Evolutionary conservation across 805 yeast species (phyloP).

Genomic region (baker's yeast (Saccharomyces cerevisiae)): DNA sequence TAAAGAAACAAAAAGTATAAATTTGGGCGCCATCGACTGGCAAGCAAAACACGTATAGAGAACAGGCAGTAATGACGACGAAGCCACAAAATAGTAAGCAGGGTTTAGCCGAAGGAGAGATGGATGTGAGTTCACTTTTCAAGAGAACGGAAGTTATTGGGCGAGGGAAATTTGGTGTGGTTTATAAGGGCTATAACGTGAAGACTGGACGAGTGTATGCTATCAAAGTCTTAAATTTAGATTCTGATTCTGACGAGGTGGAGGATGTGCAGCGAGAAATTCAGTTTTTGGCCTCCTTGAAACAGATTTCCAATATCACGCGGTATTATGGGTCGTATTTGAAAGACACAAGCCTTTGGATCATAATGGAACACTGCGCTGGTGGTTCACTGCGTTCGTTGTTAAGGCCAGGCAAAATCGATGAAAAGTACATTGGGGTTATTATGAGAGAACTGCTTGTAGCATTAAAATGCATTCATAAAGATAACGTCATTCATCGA

Average conservation of each 20-base stretch:
- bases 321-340: constrained; percentile 85
- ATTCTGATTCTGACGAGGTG: constrained; percentile 89
- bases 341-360: constrained; percentile 89
- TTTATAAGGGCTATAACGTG: constrained; percentile 73
- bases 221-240: constrained; percentile 84
- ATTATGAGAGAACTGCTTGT: constrained; percentile 71
- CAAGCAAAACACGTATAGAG: background rate
- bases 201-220: constrained; percentile 78
- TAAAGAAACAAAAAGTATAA: background rate
- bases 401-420: constrained; percentile 77
- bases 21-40: background rate
- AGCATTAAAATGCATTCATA: constrained; percentile 77
- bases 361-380: constrained; percentile 93
- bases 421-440: constrained; percentile 77
- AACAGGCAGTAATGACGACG: background rate
- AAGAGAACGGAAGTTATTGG: constrained; percentile 88
- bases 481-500: constrained; percentile 86
- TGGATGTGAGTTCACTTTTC: constrained; percentile 38
- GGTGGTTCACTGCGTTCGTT: constrained; percentile 91
- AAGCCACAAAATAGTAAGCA: constrained; percentile 1
- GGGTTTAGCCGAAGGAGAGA: constrained; percentile 6
- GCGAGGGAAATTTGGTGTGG: constrained; percentile 94
- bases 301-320: constrained; percentile 83
- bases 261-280: constrained; percentile 91
- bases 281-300: constrained; percentile 72